These are phyloP conservation scores for Croton setiger DNA, from an alignment of 441 rosid species.

Conservation along the genomic window DNA sequence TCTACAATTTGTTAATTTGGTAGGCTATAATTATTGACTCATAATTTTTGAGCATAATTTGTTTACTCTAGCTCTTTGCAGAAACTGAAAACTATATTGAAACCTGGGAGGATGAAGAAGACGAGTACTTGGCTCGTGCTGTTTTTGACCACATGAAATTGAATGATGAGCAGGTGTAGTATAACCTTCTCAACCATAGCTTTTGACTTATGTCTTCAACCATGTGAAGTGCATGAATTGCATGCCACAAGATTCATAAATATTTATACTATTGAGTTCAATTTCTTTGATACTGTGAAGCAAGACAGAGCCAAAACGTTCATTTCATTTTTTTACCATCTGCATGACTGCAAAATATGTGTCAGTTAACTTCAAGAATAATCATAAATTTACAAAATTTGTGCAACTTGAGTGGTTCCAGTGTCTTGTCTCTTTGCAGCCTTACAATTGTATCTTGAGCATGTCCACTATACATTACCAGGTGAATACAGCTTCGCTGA, in stretches of 20 bases:
- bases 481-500: neutral
- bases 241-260: neutral
- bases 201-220: neutral
- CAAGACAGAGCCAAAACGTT: neutral
- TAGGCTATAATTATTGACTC: slow-evolving; percentile 17
- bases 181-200: neutral
- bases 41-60: slow-evolving; percentile 27
- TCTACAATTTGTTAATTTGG: neutral
- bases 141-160: slow-evolving; percentile 74
- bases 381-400: neutral
- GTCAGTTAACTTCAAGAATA: slow-evolving; percentile 1
- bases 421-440: neutral
- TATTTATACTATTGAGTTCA: neutral
- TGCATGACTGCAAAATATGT: neutral
- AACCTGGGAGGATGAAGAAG: slow-evolving; percentile 84
- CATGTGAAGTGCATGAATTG: neutral
- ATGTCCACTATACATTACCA: neutral
- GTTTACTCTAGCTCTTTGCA: slow-evolving; percentile 34
- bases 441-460: neutral
- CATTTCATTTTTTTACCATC: slow-evolving; percentile 2
- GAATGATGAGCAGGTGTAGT: slow-evolving; percentile 64
- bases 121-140: slow-evolving; percentile 78
- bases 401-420: neutral
- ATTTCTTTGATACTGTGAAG: neutral
- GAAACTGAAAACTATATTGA: slow-evolving; percentile 36